Evolutionary conservation across 2,329 filamentous ascomycete species (phyloP).

Genomic region (Cercospora janseana): DNA sequence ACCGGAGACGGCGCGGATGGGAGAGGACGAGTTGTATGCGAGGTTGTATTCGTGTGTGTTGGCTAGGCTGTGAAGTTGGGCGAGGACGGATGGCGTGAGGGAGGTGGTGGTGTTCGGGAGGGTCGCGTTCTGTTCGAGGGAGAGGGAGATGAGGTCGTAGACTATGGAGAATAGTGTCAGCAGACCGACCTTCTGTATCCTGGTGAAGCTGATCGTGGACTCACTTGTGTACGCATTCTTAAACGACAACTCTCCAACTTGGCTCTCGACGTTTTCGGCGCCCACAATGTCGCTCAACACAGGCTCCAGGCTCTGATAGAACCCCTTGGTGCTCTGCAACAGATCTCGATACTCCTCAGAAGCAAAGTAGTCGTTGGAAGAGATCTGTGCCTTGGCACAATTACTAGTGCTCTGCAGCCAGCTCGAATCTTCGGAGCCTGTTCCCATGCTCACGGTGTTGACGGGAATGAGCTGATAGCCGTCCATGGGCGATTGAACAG

Average conservation of each 20-base stretch:
- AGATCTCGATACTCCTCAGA: slow-evolving; percentile 51
- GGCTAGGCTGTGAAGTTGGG: slow-evolving; percentile 69
- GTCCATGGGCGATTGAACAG: slow-evolving; percentile 64
- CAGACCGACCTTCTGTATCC: neutral
- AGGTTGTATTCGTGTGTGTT: slow-evolving; percentile 78
- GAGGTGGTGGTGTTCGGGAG: slow-evolving; percentile 65
- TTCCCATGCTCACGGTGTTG: slow-evolving; percentile 61
- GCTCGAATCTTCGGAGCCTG: slow-evolving; percentile 56
- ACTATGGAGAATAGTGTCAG: slow-evolving; percentile 37
- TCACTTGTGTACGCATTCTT: slow-evolving; percentile 66
- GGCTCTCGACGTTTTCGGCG: slow-evolving; percentile 15
- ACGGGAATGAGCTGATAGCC: slow-evolving; percentile 86
- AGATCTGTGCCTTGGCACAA: slow-evolving; percentile 56
- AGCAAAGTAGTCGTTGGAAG: slow-evolving; percentile 59
- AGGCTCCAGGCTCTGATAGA: slow-evolving; percentile 54
- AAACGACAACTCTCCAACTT: slow-evolving; percentile 49
- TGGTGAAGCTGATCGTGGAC: slow-evolving; percentile 29
- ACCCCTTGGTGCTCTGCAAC: slow-evolving; percentile 50
- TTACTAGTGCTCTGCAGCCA: slow-evolving; percentile 60
- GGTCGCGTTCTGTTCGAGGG: slow-evolving; percentile 51
- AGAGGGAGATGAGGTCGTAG: slow-evolving; percentile 54
- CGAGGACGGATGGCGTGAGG: slow-evolving; percentile 60
- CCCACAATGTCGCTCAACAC: slow-evolving; percentile 55
- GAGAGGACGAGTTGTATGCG: slow-evolving; percentile 65
- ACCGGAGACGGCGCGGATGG: slow-evolving; percentile 47